Conservation (phyloP, 177 flowering plant genomes). For the Vitis hybrid region DNA sequence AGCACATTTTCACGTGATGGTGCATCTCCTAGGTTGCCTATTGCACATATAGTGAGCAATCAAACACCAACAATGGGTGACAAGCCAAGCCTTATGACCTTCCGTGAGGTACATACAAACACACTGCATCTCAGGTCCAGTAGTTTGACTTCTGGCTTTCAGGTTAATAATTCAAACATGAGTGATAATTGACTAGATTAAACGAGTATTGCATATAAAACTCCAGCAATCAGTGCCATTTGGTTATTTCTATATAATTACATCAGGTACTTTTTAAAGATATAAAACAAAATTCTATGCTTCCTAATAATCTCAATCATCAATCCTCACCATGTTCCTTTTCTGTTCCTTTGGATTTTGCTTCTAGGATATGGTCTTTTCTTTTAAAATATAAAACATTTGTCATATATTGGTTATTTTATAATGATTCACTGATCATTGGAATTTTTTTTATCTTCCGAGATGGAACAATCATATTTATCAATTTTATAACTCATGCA, state of each 20-base stretch:
- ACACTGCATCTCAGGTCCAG: not conserved
- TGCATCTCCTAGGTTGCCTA: constrained; percentile 70
- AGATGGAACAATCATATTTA: too few relatives aligned
- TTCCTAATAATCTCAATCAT: not conserved
- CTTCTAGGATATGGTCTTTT: not conserved
- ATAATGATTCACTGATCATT: too few relatives aligned
- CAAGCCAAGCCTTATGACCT: constrained; percentile 98
- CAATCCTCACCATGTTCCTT: not conserved
- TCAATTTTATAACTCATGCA: not conserved
- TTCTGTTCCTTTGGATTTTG: not conserved
- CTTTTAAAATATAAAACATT: too few relatives aligned
- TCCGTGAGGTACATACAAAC: constrained; percentile 68
- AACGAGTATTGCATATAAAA: not conserved
- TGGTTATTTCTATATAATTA: not conserved
- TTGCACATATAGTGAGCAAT: constrained; percentile 97
- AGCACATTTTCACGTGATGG: constrained; percentile 75
- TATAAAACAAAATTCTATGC: not conserved
- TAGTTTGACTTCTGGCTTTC: not conserved
- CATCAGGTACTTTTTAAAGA: not conserved
- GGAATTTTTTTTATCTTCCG: too few relatives aligned
- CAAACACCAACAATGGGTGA: constrained; percentile 85
- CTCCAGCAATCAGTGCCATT: not conserved
- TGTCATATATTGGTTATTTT: too few relatives aligned
- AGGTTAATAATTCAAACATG: too few relatives aligned
- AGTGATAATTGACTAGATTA: too few relatives aligned